Conservation (phyloP, 345 rosid species). For the Bruguiera sexangula region DNA sequence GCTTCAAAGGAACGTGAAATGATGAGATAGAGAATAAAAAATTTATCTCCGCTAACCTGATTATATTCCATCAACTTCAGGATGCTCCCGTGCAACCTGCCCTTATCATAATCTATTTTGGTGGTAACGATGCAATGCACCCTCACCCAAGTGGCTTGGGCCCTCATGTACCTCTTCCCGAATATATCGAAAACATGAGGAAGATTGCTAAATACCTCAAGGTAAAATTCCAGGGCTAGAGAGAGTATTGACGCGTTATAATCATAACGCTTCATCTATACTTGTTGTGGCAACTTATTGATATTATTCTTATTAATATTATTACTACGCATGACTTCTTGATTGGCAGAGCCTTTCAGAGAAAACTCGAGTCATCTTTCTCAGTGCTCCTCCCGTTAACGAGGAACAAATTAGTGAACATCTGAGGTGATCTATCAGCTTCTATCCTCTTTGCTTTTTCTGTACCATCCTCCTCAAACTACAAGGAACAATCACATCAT, state of each 20-base stretch:
- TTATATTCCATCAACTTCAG: conserved; percentile 3
- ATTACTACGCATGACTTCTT: background rate
- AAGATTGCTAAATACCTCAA: conserved; percentile 23
- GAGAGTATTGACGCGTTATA: no score
- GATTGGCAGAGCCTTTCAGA: conserved; percentile 25
- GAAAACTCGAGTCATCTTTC: conserved; percentile 22
- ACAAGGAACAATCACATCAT: background rate
- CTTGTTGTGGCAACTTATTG: background rate
- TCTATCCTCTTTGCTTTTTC: background rate
- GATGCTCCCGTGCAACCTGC: conserved; percentile 23
- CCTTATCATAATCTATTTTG: conserved; percentile 24
- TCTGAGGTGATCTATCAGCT: background rate
- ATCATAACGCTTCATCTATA: no score
- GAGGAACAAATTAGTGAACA: conserved; percentile 12
- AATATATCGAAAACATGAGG: conserved; percentile 19
- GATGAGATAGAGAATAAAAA: no score
- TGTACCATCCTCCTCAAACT: background rate
- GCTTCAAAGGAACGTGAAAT: no score
- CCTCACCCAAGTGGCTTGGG: conserved; percentile 26
- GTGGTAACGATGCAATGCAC: conserved; percentile 18
- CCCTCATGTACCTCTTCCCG: conserved; percentile 26
- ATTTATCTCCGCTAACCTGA: background rate
- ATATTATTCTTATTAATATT: background rate
- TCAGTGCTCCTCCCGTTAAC: conserved; percentile 19
- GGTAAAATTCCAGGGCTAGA: conserved; percentile 1